phyloP scores from a whole-genome alignment of 495 filamentous ascomycete species.

The Daldinia concentrica region DNA sequence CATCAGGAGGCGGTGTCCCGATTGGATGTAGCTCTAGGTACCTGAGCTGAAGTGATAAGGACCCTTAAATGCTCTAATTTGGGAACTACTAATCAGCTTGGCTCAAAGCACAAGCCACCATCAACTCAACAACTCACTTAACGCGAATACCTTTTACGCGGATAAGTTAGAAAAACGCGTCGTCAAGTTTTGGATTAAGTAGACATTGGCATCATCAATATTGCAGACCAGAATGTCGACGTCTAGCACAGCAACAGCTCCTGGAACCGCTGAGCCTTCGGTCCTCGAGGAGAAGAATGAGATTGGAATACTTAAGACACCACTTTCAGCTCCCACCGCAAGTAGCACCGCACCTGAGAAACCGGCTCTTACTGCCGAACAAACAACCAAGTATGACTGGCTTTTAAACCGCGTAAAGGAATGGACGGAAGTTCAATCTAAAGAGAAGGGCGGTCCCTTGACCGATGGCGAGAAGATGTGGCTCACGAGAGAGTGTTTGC shows the following conservation, averaged over 20 bases:
- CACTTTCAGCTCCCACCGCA: slow-evolving; percentile 70
- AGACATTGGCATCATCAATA: neutral
- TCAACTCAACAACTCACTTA: slow-evolving; percentile 38
- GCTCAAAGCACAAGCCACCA: neutral
- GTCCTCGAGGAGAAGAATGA: slow-evolving; percentile 55
- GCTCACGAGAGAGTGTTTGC: slow-evolving; percentile 88
- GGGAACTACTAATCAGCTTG: no score
- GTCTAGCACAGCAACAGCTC: slow-evolving; percentile 25
- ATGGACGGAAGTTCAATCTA: slow-evolving; percentile 76
- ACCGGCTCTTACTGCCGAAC: slow-evolving; percentile 72
- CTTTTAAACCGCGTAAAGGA: slow-evolving; percentile 71
- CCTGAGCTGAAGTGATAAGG: no score
- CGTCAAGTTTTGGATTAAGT: neutral
- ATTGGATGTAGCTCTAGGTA: no score
- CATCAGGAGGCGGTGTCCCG: neutral
- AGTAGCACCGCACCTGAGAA: slow-evolving; percentile 62
- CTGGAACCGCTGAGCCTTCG: slow-evolving; percentile 34
- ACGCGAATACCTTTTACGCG: slow-evolving; percentile 39
- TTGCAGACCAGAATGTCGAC: slow-evolving; percentile 45
- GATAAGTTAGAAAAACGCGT: slow-evolving; percentile 33
- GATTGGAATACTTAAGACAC: slow-evolving; percentile 67
- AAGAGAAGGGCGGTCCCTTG: slow-evolving; percentile 70
- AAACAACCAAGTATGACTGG: slow-evolving; percentile 81
- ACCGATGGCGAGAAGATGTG: slow-evolving; percentile 86
- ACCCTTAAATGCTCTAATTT: no score